A percentile compares a stretch with the other conserved stretches of the same genome.
Conservation (phyloP, 1,139 yeast genomes). For the Debaryomyces psychrophilus region DNA sequence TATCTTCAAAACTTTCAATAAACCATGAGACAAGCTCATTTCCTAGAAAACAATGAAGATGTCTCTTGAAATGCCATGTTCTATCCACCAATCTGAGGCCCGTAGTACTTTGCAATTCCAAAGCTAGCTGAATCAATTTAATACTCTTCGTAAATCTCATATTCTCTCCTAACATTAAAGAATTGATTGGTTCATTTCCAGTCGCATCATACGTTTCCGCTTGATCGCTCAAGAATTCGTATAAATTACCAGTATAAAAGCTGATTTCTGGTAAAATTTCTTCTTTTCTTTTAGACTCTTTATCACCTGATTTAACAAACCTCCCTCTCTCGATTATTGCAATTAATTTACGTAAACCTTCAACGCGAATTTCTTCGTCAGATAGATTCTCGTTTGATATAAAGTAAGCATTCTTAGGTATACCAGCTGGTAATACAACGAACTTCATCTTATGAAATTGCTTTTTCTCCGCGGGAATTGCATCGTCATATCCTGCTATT, state of each 20-base stretch:
- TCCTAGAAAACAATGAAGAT: slow-evolving; percentile 80
- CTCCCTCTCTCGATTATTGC: slow-evolving; percentile 65
- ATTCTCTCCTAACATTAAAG: slow-evolving; percentile 38
- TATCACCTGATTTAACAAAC: slow-evolving; percentile 48
- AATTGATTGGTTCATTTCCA: slow-evolving; percentile 34
- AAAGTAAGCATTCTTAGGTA: slow-evolving; percentile 59
- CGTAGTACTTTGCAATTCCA: slow-evolving; percentile 63
- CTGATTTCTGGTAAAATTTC: slow-evolving; percentile 71
- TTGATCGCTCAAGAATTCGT: slow-evolving; percentile 56
- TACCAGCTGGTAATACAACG: slow-evolving; percentile 76
- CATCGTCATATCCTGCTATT: slow-evolving; percentile 86
- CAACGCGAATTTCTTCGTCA: slow-evolving; percentile 84
- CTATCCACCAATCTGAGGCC: slow-evolving; percentile 70
- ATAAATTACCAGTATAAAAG: slow-evolving; percentile 86
- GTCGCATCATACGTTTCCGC: slow-evolving; percentile 38
- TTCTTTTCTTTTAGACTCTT: slow-evolving; percentile 42
- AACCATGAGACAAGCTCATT: slow-evolving; percentile 87
- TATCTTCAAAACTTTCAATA: slow-evolving; percentile 74
- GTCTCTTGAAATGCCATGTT: slow-evolving; percentile 87
- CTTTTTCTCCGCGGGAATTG: slow-evolving; percentile 56
- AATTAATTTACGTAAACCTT: slow-evolving; percentile 78
- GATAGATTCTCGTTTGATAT: slow-evolving; percentile 63
- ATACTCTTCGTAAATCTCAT: slow-evolving; percentile 41
- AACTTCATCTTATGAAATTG: slow-evolving; percentile 74
- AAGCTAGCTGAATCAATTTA: slow-evolving; percentile 52